These are phyloP conservation scores for Lipomyces sp. DNA, from an alignment of 805 yeast species.

Conservation along the genomic window DNA sequence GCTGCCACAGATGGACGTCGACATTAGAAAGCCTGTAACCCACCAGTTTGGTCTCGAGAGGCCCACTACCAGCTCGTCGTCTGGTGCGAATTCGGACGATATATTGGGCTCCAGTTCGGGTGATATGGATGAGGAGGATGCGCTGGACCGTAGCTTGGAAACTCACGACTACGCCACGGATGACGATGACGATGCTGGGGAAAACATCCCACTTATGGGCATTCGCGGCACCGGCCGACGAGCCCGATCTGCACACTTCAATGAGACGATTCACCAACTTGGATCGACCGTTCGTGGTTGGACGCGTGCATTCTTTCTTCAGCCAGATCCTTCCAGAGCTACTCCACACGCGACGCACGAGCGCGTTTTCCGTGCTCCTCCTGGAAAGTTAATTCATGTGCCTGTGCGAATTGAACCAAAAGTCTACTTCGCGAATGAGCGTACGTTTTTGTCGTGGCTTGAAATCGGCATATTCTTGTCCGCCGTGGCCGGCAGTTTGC, in stretches of 20 bases:
- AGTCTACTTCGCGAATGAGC: conserved; percentile 97
- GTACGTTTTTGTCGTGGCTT: conserved; percentile 92
- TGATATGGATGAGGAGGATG: conserved; percentile 46
- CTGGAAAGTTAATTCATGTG: conserved; percentile 85
- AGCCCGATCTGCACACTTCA: conserved; percentile 22
- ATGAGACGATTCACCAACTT: conserved; percentile 23
- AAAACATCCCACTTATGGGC: conserved; percentile 40
- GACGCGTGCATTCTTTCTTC: conserved; percentile 28
- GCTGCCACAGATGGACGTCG: conserved; percentile 96
- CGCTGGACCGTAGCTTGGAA: conserved; percentile 42
- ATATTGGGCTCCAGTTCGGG: conserved; percentile 44
- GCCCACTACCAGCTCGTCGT: conserved; percentile 41
- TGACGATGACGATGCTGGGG: conserved; percentile 39
- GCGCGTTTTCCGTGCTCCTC: conserved; percentile 49
- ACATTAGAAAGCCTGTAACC: conserved; percentile 84
- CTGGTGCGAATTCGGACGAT: conserved; percentile 41
- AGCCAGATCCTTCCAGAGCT: conserved; percentile 13
- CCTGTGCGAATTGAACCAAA: conserved; percentile 98
- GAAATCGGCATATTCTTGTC: conserved; percentile 87
- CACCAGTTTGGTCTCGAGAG: conserved; percentile 69
- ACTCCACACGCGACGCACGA: conserved; percentile 14
- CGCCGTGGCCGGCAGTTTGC: conserved; percentile 83
- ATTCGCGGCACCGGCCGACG: conserved; percentile 22
- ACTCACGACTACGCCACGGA: conserved; percentile 22
- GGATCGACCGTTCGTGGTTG: conserved; percentile 23